phyloP scores from a whole-genome alignment of 768 basidiomycete species.

The Mycena leptocephala region DNA sequence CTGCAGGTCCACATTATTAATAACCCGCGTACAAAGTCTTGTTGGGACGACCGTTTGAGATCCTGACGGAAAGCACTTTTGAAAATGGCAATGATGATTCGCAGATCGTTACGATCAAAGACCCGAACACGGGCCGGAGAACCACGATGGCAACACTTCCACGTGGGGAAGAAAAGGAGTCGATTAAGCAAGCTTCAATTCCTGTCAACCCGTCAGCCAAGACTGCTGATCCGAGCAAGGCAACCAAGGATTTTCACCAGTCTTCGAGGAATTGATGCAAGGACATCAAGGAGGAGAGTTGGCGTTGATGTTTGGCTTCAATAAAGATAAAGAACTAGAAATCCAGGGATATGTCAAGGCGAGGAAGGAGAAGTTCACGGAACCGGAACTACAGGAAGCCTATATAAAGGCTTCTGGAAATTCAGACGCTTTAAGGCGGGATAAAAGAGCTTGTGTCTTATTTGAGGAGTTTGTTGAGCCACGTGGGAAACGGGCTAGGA shows the following conservation, averaged over 20 bases:
- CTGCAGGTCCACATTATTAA: not conserved
- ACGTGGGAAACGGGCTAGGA: not conserved
- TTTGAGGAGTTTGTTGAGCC: not conserved
- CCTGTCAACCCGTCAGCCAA: not conserved
- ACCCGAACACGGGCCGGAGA: slow-evolving; percentile 40
- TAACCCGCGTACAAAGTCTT: no score
- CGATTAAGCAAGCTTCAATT: not conserved
- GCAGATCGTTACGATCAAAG: slow-evolving; percentile 40
- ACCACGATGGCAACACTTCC: not conserved
- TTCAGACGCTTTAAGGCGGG: not conserved
- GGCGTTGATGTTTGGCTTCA: slow-evolving; percentile 5
- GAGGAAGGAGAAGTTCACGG: not conserved
- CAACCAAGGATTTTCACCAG: slow-evolving; percentile 6
- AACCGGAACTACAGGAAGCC: not conserved
- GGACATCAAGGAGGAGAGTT: not conserved
- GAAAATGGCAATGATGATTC: not conserved
- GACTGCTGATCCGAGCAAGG: not conserved
- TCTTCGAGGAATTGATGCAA: slow-evolving; percentile 24
- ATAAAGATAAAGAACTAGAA: not conserved
- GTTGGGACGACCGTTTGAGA: not conserved
- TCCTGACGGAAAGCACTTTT: not conserved
- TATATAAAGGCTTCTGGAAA: not conserved
- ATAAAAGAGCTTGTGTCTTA: not conserved
- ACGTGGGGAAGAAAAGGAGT: not conserved
- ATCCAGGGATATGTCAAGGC: slow-evolving; percentile 12